phyloP scores from a whole-genome alignment of 176 grass and related monocot species.

The Eragrostis curvula region DNA sequence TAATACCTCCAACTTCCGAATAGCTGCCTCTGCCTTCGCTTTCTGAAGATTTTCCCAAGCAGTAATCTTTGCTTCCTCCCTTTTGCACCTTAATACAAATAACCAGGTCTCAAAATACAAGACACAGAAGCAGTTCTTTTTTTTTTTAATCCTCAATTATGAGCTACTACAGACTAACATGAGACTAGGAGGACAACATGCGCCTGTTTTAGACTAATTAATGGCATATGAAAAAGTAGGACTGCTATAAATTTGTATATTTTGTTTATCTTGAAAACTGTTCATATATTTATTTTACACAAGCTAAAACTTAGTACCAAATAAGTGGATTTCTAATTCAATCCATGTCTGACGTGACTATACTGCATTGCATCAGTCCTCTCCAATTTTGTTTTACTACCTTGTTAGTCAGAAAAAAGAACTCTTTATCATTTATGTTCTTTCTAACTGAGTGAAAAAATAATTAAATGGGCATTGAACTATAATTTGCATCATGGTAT shows the following conservation, averaged over 20 bases:
- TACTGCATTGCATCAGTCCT: not conserved
- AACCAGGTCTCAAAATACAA: slow-evolving; percentile 48
- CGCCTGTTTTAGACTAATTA: slow-evolving; percentile 13
- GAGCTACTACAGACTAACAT: not conserved
- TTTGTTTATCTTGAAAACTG: not conserved
- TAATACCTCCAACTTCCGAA: slow-evolving; percentile 79
- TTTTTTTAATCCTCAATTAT: not conserved
- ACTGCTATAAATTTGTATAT: not conserved
- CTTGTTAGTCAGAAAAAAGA: not conserved
- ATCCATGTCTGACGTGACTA: not conserved
- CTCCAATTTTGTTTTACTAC: not conserved
- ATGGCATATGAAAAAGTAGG: not conserved
- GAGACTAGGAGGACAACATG: slow-evolving; percentile 1
- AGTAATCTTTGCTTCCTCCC: slow-evolving; percentile 88
- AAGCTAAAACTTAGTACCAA: not conserved
- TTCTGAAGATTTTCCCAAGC: slow-evolving; percentile 97
- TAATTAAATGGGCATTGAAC: not conserved
- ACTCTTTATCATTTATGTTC: not conserved
- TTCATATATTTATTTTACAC: not conserved
- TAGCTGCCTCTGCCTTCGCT: slow-evolving; percentile 84
- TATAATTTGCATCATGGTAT: not conserved
- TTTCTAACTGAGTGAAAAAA: not conserved
- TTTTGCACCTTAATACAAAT: slow-evolving; percentile 66
- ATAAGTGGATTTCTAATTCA: slow-evolving; percentile 20
- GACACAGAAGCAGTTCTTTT: not conserved